Evolutionary conservation across 345 rosid species (phyloP).

Genomic region (Cardamine occulta): DNA sequence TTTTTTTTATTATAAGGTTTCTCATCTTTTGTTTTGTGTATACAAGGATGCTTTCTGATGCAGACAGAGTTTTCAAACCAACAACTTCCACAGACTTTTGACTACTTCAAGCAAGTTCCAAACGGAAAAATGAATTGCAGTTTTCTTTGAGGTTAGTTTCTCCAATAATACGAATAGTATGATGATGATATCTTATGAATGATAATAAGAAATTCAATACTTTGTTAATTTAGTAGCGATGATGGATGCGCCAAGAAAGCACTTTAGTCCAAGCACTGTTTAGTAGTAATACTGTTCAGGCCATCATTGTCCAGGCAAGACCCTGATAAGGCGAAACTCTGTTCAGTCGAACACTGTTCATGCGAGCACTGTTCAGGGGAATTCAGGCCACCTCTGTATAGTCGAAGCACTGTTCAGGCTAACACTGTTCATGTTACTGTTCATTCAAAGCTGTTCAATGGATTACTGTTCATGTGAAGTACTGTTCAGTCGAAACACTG

Average conservation of each 20-base stretch:
- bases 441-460: too few relatives aligned
- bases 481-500: too few relatives aligned
- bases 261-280: background rate
- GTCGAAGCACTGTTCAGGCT: too few relatives aligned
- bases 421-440: too few relatives aligned
- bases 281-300: background rate
- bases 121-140: background rate
- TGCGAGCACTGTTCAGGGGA: too few relatives aligned
- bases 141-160: background rate
- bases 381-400: too few relatives aligned
- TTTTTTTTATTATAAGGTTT: too few relatives aligned
- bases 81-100: background rate
- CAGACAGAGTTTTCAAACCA: background rate
- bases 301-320: too few relatives aligned
- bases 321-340: too few relatives aligned
- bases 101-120: background rate
- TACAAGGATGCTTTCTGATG: background rate
- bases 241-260: background rate
- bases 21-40: background rate
- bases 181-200: background rate
- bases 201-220: too few relatives aligned
- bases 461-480: too few relatives aligned
- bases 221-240: background rate
- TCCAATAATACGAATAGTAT: background rate
- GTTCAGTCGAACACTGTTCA: too few relatives aligned